Conservation (phyloP, 768 basidiomycete genomes). For the Auriscalpium orientale region DNA sequence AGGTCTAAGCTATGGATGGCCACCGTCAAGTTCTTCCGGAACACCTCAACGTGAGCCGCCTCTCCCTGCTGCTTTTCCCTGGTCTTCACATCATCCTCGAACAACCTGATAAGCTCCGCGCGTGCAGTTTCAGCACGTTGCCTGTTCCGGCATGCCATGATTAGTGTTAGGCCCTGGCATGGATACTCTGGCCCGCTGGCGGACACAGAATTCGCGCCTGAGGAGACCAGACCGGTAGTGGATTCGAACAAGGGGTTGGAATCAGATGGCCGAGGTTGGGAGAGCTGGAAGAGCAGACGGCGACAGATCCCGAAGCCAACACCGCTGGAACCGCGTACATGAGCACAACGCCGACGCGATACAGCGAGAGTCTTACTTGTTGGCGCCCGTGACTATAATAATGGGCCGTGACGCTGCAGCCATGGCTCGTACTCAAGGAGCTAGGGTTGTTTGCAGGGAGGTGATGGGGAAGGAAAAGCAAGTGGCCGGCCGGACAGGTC, state of each 20-base stretch:
- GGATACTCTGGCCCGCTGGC: slow-evolving; percentile 14
- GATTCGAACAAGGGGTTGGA: slow-evolving; percentile 37
- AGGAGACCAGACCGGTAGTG: neutral
- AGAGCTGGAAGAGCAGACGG: slow-evolving; percentile 64
- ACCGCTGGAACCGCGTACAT: slow-evolving; percentile 41
- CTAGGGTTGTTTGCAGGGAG: too few species aligned
- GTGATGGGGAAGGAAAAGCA: too few species aligned
- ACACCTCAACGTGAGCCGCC: slow-evolving; percentile 46
- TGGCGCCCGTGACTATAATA: slow-evolving; percentile 30
- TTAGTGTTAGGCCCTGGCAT: slow-evolving; percentile 57
- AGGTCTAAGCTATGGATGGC: slow-evolving; percentile 62
- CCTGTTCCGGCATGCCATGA: slow-evolving; percentile 72
- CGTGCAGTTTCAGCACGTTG: slow-evolving; percentile 58
- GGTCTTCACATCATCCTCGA: slow-evolving; percentile 46
- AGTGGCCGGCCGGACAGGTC: too few species aligned
- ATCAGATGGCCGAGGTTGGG: slow-evolving; percentile 42
- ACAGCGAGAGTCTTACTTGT: slow-evolving; percentile 20
- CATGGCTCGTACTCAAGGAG: neutral
- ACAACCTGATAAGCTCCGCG: slow-evolving; percentile 38
- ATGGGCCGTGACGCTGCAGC: slow-evolving; percentile 14
- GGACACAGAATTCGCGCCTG: slow-evolving; percentile 5
- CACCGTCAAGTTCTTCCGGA: slow-evolving; percentile 52
- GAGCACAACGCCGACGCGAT: neutral
- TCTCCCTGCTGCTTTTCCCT: slow-evolving; percentile 30
- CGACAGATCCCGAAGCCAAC: slow-evolving; percentile 80